Base-by-base conservation (phyloP, 495 filamentous ascomycete genomes). In the Hyaloscypha variabilis region DNA sequence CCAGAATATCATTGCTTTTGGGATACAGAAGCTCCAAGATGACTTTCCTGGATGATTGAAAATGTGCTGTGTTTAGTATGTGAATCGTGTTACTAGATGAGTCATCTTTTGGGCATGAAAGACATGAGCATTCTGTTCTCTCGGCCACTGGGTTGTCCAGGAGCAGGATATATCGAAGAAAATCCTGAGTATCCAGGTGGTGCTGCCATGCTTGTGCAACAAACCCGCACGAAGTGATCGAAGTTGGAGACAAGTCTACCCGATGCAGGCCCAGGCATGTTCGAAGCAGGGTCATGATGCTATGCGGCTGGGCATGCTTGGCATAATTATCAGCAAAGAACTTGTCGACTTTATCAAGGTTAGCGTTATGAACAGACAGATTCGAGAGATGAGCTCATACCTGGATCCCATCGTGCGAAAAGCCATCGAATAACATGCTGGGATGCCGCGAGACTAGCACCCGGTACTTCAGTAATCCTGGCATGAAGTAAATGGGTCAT, bases 371-470 rank as follows among this genome's bases (percentile, higher is more conserved):
- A 30, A 8, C 0, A 51, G 11, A n/a, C 24, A 57, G 51, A 23
- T 54, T 21, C 49, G 4, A 23, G 24, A 8, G 58, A n/a, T 2
- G 8, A 6, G 3, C 13, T 31, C 60, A 46, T 69, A 73, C 71
- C 63, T 56, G 91, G 89, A 67, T 84, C 86, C 94, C 93, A 97
- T 67, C 86, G 87, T 52, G 86, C 84, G 73, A 89, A 87, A 5
- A 94, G 74, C 94, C 94, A 97, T 69, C 86, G 83, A 64, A 93
- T 83, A 53, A 93, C 82, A 58, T 89, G 82, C 62, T 88, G 88
- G 29, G 85, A 87, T 13, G 88, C 87, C 30, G 85, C 80, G 51
- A 88, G 78, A 46, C 84, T 84, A 5, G 85, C 81, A 24, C 85
- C 88, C 6, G 91, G 88, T 46, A 88, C 86, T 59, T 89, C 84